phyloP scores from a whole-genome alignment of 139 green algal genomes.

The Picochlorum sp. region DNA sequence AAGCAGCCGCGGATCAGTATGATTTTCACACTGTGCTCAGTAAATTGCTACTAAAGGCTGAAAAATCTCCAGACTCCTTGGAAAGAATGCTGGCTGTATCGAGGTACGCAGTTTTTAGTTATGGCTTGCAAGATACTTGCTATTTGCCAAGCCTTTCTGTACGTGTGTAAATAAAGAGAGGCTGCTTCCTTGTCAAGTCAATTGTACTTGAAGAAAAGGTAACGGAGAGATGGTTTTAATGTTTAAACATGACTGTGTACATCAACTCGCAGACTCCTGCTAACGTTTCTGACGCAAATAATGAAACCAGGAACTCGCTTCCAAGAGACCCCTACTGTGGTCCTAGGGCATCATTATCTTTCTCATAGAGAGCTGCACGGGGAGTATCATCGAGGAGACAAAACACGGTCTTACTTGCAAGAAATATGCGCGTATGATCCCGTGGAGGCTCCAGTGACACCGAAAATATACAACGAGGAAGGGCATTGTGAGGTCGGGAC shows the following conservation, averaged over 20 bases:
- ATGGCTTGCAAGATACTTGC: no score
- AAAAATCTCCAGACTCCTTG: slow-evolving; percentile 5
- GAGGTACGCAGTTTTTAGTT: not conserved
- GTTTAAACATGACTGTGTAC: not conserved
- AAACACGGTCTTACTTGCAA: slow-evolving; percentile 2
- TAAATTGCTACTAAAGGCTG: slow-evolving; percentile 1
- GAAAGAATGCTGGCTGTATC: slow-evolving; percentile 6
- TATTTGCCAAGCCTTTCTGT: no score
- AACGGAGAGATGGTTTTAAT: not conserved
- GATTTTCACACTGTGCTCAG: not conserved
- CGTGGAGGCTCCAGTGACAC: not conserved
- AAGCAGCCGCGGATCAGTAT: no score
- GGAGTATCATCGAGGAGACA: not conserved
- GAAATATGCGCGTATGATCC: slow-evolving; percentile 7
- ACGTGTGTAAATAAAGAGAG: no score
- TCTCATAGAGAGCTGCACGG: slow-evolving; percentile 3
- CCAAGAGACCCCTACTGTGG: not conserved
- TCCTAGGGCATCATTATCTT: slow-evolving; percentile 7
- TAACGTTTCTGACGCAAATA: slow-evolving; percentile 1
- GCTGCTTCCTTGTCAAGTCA: not conserved
- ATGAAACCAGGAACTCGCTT: not conserved
- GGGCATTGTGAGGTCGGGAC: not conserved
- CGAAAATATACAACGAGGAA: not conserved
- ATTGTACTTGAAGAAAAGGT: not conserved
- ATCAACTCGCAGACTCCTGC: not conserved